Conservation (phyloP, 345 rosid genomes). For the Pelargonium nanum region DNA sequence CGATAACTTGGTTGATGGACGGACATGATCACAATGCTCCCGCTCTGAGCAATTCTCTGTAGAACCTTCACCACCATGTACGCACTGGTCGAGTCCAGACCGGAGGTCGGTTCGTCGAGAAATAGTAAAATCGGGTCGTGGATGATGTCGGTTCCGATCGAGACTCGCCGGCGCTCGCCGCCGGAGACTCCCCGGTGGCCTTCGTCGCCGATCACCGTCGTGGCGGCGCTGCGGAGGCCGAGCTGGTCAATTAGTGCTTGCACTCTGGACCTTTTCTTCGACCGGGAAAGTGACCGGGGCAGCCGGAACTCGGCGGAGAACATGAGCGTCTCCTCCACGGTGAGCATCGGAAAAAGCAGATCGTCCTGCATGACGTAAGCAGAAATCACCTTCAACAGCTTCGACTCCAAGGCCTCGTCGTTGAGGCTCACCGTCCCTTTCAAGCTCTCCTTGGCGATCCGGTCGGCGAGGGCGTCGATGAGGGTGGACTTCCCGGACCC, state of each 20-base stretch:
- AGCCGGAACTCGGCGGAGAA: conserved; percentile 92
- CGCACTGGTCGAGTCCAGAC: conserved; percentile 88
- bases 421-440: conserved; percentile 68
- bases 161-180: conserved; percentile 84
- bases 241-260: conserved; percentile 81
- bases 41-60: conserved; percentile 77
- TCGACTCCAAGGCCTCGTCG: conserved; percentile 61
- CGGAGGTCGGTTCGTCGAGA: conserved; percentile 92
- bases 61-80: conserved; percentile 88
- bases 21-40: conserved; percentile 88
- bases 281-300: conserved; percentile 68
- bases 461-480: conserved; percentile 75
- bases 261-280: conserved; percentile 63
- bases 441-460: conserved; percentile 68
- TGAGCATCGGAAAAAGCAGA: conserved; percentile 85
- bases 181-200: conserved; percentile 92
- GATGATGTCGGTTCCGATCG: conserved; percentile 65
- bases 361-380: conserved; percentile 98
- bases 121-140: conserved; percentile 84
- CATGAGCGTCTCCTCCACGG: conserved; percentile 87
- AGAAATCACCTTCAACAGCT: conserved; percentile 69
- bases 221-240: conserved; percentile 65
- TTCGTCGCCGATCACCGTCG: conserved; percentile 87
- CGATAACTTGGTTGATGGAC: conserved; percentile 92
- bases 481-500: conserved; percentile 92